These are phyloP conservation scores for Entophlyctis helioformis DNA, from an alignment of 192 early-diverging fungal genomes.

Conservation along the genomic window DNA sequence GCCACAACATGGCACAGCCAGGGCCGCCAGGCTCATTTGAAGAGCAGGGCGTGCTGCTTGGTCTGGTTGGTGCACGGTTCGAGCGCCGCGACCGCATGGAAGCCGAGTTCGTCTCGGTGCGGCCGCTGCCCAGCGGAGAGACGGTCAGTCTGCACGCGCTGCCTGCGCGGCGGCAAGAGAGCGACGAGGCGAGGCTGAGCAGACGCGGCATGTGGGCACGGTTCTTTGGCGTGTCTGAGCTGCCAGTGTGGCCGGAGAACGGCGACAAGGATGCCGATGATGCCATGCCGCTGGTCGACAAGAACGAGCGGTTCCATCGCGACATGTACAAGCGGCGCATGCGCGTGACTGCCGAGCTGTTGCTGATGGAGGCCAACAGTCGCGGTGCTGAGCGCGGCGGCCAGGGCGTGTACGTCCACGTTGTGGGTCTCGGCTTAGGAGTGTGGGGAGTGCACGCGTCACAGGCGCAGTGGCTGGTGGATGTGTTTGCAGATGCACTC, in stretches of 20 bases:
- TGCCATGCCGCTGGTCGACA: too few relatives aligned
- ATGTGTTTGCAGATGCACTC: conserved; percentile 14
- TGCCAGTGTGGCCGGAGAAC: too few relatives aligned
- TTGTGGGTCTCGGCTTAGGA: conserved; percentile 25
- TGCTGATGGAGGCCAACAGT: conserved; percentile 23
- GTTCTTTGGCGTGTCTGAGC: too few relatives aligned
- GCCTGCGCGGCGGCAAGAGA: too few relatives aligned
- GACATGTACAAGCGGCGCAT: conserved; percentile 10
- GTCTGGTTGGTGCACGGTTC: conserved; percentile 20
- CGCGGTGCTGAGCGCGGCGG: conserved; percentile 2
- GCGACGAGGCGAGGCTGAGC: too few relatives aligned
- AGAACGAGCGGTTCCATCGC: too few relatives aligned
- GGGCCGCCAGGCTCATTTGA: background rate
- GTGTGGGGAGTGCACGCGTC: conserved; percentile 14
- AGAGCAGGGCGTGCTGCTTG: conserved; percentile 9
- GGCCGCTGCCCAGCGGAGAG: too few relatives aligned
- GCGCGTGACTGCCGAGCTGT: conserved; percentile 5
- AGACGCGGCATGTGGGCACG: too few relatives aligned
- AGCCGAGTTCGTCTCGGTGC: too few relatives aligned
- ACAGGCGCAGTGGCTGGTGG: conserved; percentile 12
- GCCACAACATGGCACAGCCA: conserved; percentile 3
- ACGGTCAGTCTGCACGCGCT: too few relatives aligned
- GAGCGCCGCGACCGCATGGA: conserved; percentile 16
- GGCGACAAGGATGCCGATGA: too few relatives aligned
- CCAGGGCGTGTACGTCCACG: conserved; percentile 9